Base-by-base conservation (phyloP, 2,329 filamentous ascomycete species). In the Colletotrichum sp. region DNA sequence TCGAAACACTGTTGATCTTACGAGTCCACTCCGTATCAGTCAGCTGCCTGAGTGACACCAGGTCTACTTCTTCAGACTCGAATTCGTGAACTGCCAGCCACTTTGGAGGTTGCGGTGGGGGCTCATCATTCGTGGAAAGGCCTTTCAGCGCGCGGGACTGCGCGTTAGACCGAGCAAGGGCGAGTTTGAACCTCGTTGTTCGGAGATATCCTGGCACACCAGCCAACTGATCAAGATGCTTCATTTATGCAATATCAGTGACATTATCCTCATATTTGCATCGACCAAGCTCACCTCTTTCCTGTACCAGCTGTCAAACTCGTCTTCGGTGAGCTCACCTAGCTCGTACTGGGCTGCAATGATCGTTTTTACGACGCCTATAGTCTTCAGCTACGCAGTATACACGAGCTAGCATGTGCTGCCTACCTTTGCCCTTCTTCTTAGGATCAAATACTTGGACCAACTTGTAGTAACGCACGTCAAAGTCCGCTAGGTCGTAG, bases 181-280 rank as follows among this genome's bases (percentile, higher is more conserved):
- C 74, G 15, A 81, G 76, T 69, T 78, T 77, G 69, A 79, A 81
- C 9, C 78, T 67, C 5, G 79, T 81, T 8, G 79, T 79, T 16
- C 80, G 77, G 1, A 81, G 72, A 69, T 80, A 81, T 5, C 80
- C 80, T 10, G 66, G 62, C 15, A 34, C 44, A 21, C 72, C 71
- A 4, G 59, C 59, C 13, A 62, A 6, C 18, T 21, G 16, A 2
- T 32, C 28, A 13, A 34, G 12, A 21, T 30, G 59, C 59, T 62
- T 34, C 30, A 21, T 18, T 24, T 6, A 2, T 32, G 15, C 5
- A 15, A 21, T 5, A 5, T 34, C 26, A 62, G 59, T 32, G 6
- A n/a, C 16, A 21, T 12, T 32, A 0, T 34, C 28, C 30, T 2
- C 2, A 8, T 18, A 49, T 15, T 2, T 62, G 16, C 59, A 2